These are phyloP conservation scores for Lipomyces starkeyi DNA, from an alignment of 805 yeast genomes.

Conservation along the genomic window DNA sequence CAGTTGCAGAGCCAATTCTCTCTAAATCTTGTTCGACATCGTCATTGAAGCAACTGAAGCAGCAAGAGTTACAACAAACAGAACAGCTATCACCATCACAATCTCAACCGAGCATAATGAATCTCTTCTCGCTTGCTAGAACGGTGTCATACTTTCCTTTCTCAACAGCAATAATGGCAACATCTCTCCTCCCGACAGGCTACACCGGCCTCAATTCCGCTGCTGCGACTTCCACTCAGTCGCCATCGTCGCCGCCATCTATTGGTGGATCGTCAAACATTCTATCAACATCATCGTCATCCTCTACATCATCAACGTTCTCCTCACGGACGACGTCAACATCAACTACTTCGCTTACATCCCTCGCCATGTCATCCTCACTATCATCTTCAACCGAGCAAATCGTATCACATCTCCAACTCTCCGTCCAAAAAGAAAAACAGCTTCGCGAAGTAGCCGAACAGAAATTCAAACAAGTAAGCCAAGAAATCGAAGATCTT, in stretches of 20 bases:
- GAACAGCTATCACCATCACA: constrained; percentile 11
- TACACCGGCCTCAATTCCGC: background rate
- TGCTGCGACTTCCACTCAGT: background rate
- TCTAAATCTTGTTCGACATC: constrained; percentile 16
- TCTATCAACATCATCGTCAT: constrained; percentile 4
- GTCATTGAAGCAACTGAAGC: constrained; percentile 21
- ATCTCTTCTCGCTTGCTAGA: constrained; percentile 27
- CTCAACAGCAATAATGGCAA: constrained; percentile 26
- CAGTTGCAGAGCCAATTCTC: constrained; percentile 7
- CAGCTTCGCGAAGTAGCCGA: constrained; percentile 38
- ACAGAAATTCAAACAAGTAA: constrained; percentile 29
- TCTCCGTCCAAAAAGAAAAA: constrained; percentile 25
- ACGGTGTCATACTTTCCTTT: constrained; percentile 29
- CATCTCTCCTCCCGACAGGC: constrained; percentile 6
- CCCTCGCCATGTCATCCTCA: constrained; percentile 10
- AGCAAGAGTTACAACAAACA: constrained; percentile 22
- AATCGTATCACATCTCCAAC: constrained; percentile 18
- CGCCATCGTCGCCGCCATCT: constrained; percentile 20
- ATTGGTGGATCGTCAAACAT: constrained; percentile 12
- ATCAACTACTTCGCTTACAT: constrained; percentile 12
- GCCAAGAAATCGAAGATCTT: constrained; percentile 39
- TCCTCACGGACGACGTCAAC: constrained; percentile 17
- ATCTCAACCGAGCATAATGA: constrained; percentile 12
- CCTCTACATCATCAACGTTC: constrained; percentile 16
- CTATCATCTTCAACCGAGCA: constrained; percentile 15